Evolutionary conservation across 148 eudicot genomes (phyloP).

Genomic region (Agrostemma githago): DNA sequence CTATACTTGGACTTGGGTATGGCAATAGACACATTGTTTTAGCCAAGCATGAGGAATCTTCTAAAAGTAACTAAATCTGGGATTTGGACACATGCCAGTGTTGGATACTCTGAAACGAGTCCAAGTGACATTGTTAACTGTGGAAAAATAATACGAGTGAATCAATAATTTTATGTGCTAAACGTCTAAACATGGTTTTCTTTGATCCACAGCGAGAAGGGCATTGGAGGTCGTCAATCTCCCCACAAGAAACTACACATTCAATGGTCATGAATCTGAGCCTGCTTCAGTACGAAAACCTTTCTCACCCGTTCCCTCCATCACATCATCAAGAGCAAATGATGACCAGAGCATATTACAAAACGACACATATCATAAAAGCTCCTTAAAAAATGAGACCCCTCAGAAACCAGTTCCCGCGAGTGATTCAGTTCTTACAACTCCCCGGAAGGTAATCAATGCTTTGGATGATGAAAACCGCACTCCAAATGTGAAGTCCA

Average conservation of each 20-base stretch:
- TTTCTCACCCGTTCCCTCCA: constrained; percentile 79
- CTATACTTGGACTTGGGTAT: neutral
- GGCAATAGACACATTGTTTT: neutral
- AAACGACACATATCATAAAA: constrained; percentile 35
- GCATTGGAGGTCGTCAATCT: constrained; percentile 42
- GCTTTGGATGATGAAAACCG: constrained; percentile 29
- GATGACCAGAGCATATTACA: constrained; percentile 56
- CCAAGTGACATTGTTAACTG: no score
- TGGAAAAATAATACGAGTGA: neutral
- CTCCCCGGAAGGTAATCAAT: constrained; percentile 25
- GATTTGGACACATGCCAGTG: neutral
- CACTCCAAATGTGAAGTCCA: constrained; percentile 25
- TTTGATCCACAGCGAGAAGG: constrained; percentile 41
- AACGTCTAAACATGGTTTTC: constrained; percentile 4
- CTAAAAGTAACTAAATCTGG: no score
- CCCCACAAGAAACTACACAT: constrained; percentile 39
- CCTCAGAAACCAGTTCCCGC: constrained; percentile 18
- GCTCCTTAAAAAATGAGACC: constrained; percentile 35
- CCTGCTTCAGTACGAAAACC: constrained; percentile 55
- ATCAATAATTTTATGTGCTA: neutral
- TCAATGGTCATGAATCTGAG: constrained; percentile 52
- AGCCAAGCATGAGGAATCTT: neutral
- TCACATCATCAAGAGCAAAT: constrained; percentile 53
- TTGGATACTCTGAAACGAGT: neutral
- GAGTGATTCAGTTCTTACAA: constrained; percentile 11